Evolutionary conservation across 306 rosid species (phyloP), one percentile per base, ranked within the genome.

Genomic region (Alnus rubra): DNA sequence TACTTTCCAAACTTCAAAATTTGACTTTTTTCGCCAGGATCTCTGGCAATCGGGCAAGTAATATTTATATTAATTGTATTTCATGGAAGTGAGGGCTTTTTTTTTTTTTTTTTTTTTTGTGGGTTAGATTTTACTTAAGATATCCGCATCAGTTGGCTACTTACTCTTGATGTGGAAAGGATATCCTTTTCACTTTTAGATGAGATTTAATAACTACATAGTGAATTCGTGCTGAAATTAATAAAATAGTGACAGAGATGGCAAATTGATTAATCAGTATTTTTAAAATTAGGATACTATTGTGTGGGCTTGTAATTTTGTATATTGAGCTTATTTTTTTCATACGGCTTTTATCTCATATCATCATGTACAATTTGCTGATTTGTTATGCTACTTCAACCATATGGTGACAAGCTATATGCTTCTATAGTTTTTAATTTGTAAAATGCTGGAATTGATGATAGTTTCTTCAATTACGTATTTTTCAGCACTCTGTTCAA

Each of bases 401-500:
- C 37, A 59, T 28, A 9, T 10, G 52, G 14, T 49, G 52, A 49
- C 14, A 1, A 9, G 37, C 31, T 68, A n/a, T n/a, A 68, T 68
- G 50, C 19, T 42, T 68, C 50, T 3, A 18, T 67, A 37, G 48
- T 15, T 44, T 67, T 67, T 48, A 67, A 10, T 18, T 42, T 67
- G 48, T 67, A 7, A 37, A 18, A 4, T 39, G 6, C 9, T 67
- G 39, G 54, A 77, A 31, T 19, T 4, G 4, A 35, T 82, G 65
- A 78, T 60, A 76, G 37, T 35, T 77, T 71, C n/a, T 74, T 82
- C 30, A 75, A 74, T 28, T 74, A 33, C 84, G 51, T 74, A 31
- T 72, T 89, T 58, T 87, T 72, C 76, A 94, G 95, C 65, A 51
- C 75, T 31, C 78, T 39, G 82, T 68, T 79, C 74, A 49, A 75